Evolutionary conservation across 441 rosid species (phyloP).

Genomic region (Daphne laureola): DNA sequence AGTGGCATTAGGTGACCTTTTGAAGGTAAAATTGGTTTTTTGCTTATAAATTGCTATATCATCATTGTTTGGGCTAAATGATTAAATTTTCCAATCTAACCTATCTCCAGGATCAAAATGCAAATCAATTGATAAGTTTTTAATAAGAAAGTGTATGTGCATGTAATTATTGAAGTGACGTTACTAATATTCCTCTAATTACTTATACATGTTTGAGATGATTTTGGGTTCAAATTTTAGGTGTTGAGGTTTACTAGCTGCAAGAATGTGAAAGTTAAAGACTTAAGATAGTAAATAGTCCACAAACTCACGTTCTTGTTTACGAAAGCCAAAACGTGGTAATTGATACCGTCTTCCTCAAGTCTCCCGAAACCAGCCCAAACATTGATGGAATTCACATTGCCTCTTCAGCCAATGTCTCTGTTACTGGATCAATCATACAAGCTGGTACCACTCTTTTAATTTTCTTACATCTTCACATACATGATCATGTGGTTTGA

Average conservation of each 20-base stretch:
- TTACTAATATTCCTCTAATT: no score
- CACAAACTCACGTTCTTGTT: conserved; percentile 32
- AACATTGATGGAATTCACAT: conserved; percentile 58
- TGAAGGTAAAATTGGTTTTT: no score
- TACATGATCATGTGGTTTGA: no score
- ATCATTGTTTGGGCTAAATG: no score
- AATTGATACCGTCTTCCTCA: conserved; percentile 18
- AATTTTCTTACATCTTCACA: no score
- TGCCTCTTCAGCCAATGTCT: conserved; percentile 20
- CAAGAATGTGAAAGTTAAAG: conserved; percentile 16
- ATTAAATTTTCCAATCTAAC: no score
- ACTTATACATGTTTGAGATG: background rate
- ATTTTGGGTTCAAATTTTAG: conserved; percentile 12
- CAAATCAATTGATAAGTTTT: no score
- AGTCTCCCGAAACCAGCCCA: conserved; percentile 39
- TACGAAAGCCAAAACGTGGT: conserved; percentile 20
- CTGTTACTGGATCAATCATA: conserved; percentile 19
- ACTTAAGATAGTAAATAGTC: conserved; percentile 28
- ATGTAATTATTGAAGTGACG: no score
- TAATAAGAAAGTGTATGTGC: no score
- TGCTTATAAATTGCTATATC: no score
- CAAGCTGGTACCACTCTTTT: conserved; percentile 26
- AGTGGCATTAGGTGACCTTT: no score
- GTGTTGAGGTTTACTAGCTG: conserved; percentile 25
- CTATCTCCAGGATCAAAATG: no score